Evolutionary conservation across 176 grass and related monocot species (phyloP).

Genomic region (Oryza glaberrima): DNA sequence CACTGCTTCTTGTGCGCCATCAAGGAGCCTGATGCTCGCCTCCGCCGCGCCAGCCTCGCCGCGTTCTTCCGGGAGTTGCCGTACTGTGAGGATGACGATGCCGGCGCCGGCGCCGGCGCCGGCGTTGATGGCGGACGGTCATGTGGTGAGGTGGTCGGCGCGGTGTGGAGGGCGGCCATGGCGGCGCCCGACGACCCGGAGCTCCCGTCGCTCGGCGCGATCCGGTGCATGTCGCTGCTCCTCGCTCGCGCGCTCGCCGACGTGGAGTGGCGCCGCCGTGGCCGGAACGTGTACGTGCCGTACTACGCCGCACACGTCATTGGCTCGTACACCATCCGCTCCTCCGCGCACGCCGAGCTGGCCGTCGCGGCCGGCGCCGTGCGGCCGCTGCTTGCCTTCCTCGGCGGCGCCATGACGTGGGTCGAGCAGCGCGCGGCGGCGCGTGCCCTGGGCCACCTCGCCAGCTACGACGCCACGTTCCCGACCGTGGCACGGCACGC

Average conservation of each 20-base stretch:
- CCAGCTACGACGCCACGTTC: constrained; percentile 87
- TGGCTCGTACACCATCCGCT: constrained; percentile 85
- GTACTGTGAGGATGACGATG: constrained; percentile 35
- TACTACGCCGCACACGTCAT: constrained; percentile 89
- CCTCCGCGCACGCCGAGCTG: constrained; percentile 61
- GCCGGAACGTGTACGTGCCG: constrained; percentile 67
- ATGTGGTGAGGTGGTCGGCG: constrained; percentile 42
- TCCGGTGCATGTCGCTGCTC: constrained; percentile 91
- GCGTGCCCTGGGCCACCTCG: constrained; percentile 84
- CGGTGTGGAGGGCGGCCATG: constrained; percentile 85
- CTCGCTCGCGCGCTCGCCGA: constrained; percentile 63
- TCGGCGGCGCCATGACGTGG: constrained; percentile 78
- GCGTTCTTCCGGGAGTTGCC: constrained; percentile 76
- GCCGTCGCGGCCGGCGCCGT: constrained; percentile 70
- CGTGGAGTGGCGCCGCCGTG: constrained; percentile 47
- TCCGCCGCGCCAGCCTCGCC: constrained; percentile 52
- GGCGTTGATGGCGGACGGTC: constrained; percentile 19
- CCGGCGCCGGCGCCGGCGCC: neutral
- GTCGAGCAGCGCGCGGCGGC: constrained; percentile 81
- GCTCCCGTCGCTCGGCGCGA: constrained; percentile 74
- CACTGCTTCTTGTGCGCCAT: constrained; percentile 79
- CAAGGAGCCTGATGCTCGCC: constrained; percentile 56
- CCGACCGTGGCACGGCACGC: constrained; percentile 55
- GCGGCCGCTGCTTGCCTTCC: constrained; percentile 53
- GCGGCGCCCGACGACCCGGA: constrained; percentile 69